Evolutionary conservation across 108 stramenopile species (phyloP), one percentile per base, ranked within the genome.

Genomic region (Craspedostauros australis): DNA sequence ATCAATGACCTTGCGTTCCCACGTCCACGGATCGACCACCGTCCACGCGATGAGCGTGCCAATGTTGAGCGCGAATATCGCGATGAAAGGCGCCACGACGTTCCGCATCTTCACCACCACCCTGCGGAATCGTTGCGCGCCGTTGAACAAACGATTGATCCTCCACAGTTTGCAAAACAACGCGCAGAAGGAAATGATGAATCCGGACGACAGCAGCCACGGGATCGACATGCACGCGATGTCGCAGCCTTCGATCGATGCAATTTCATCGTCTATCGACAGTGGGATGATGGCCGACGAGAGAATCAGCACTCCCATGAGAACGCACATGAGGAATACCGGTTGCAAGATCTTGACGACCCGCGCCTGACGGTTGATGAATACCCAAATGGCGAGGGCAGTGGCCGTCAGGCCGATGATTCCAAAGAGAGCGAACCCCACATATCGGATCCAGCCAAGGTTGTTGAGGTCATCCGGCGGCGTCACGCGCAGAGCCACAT

Each of bases 81-180:
- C 29, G 1, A 32, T 48, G 16, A 70, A 66, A 4, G 75, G 75
- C 6, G 16, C 24, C 20, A 73, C 31, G 4, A 78, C 76, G 44
- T 78, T 68, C 11, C 16, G 19, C 9, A 22, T 50, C 20, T 21
- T 46, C 7, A 73, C 68, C 11, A 19, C 49, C 18, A 70, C 47
- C 9, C 68, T 22, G 11, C 49, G 49, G 18, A 64, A 52, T n/a
- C 12, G 9, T 4, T 11, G 3, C 20, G 50, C 24, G 2, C 30
- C 21, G 16, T 36, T 26, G 16, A 63, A 44, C 12, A 78, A 12
- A 33, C 59, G 53, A 48, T 76, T 73, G 31, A 82, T 25, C 16
- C 81, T 64, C 74, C 66, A 75, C 4, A 70, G 61, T 55, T 83
- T 83, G 39, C 62, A 59, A 38, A 66, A 72, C 11, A 83, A 53